These are phyloP conservation scores for Urostyla sp. DNA, from an alignment of 73 alveolate species.

Conservation along the genomic window DNA sequence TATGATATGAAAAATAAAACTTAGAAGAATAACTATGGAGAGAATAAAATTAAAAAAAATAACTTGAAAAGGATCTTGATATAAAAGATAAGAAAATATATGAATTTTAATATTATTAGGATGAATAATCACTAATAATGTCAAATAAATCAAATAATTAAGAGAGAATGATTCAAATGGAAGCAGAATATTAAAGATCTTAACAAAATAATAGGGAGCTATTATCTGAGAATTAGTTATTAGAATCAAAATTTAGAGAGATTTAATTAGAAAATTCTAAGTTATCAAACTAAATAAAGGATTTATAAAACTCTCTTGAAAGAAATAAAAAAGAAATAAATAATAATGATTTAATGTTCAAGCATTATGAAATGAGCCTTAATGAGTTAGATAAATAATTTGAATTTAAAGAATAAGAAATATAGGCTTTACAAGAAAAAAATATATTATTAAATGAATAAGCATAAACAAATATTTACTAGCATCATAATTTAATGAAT, in stretches of 20 bases:
- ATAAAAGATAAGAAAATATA: background rate
- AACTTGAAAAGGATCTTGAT: background rate
- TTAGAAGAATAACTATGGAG: constrained; percentile 7
- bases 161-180: background rate
- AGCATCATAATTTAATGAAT: background rate
- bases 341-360: background rate
- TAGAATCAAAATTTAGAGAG: background rate
- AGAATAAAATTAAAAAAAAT: background rate
- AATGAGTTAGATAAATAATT: constrained; percentile 8
- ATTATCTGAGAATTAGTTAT: background rate
- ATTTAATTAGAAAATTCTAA: background rate
- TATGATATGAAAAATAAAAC: no score
- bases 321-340: background rate
- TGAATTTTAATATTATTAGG: background rate
- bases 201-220: background rate
- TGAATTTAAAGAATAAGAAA: constrained; percentile 3
- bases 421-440: background rate
- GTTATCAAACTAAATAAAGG: background rate
- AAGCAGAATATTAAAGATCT: background rate
- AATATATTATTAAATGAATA: background rate
- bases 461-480: no score
- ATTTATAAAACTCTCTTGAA: background rate
- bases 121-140: background rate
- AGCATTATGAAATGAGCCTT: constrained; percentile 7
- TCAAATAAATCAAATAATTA: background rate